phyloP scores from a whole-genome alignment of 129 eudicot genomes.

The Flaveria brownii region DNA sequence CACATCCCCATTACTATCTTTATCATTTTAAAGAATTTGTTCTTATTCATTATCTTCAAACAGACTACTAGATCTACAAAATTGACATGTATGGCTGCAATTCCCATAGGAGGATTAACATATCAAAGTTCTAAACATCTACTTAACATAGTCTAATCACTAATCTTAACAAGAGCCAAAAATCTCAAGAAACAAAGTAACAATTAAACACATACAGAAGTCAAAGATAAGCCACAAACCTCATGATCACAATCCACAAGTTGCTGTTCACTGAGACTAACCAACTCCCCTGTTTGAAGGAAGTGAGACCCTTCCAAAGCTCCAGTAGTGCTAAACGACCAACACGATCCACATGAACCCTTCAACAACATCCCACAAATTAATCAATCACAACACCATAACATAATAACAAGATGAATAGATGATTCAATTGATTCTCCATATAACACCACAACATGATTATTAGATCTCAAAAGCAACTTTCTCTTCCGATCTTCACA shows the following conservation, averaged over 20 bases:
- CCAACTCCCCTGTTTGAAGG: conserved; percentile 83
- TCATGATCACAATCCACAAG: conserved; percentile 97
- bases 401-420: neutral
- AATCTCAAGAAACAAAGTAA: neutral
- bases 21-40: neutral
- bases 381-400: neutral
- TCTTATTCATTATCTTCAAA: neutral
- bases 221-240: conserved; percentile 42
- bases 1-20: neutral
- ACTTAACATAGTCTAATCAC: neutral
- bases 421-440: neutral
- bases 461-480: neutral
- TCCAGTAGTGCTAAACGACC: conserved; percentile 96
- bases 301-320: conserved; percentile 91
- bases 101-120: neutral
- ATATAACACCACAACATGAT: neutral
- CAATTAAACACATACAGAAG: neutral
- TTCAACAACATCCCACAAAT: conserved; percentile 26
- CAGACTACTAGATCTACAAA: neutral
- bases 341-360: conserved; percentile 97
- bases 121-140: neutral
- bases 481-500: too few relatives aligned
- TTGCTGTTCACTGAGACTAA: conserved; percentile 95
- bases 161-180: neutral
- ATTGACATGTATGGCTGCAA: neutral